These are phyloP conservation scores for Lyophyllum decastes DNA, from an alignment of 768 basidiomycete species.

Conservation along the genomic window DNA sequence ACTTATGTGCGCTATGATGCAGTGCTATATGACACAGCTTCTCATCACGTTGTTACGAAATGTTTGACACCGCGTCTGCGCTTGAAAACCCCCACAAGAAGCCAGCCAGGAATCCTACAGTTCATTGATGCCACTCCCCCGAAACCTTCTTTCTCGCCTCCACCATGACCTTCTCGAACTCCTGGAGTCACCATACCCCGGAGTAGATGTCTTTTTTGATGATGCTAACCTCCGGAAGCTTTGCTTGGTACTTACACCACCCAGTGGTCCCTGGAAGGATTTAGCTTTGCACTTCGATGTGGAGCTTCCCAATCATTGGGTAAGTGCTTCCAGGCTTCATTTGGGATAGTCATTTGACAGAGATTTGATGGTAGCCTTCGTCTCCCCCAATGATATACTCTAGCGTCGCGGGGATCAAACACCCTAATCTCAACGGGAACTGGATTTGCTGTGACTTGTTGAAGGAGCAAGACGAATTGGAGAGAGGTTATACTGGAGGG, in stretches of 20 bases:
- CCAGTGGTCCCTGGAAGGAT: conserved; percentile 45
- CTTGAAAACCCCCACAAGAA: neutral
- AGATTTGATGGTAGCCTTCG: conserved; percentile 28
- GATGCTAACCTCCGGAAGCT: conserved; percentile 42
- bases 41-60: neutral
- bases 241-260: conserved; percentile 45
- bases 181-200: conserved; percentile 42
- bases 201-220: conserved; percentile 41
- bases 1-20: neutral
- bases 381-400: conserved; percentile 34
- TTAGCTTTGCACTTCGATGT: conserved; percentile 44
- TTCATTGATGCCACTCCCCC: conserved; percentile 3
- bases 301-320: conserved; percentile 39
- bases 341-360: neutral
- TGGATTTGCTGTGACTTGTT: conserved; percentile 47
- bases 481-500: conserved; percentile 39
- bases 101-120: neutral
- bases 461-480: conserved; percentile 25
- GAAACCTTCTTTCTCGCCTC: conserved; percentile 35
- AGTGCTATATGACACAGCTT: neutral
- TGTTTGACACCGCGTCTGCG: neutral
- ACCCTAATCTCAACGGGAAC: conserved; percentile 40
- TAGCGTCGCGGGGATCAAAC: conserved; percentile 36
- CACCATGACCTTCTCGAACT: conserved; percentile 43
- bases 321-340: conserved; percentile 16